phyloP scores from a whole-genome alignment of 805 yeast genomes.

The Diddensiella transvaalensis region DNA sequence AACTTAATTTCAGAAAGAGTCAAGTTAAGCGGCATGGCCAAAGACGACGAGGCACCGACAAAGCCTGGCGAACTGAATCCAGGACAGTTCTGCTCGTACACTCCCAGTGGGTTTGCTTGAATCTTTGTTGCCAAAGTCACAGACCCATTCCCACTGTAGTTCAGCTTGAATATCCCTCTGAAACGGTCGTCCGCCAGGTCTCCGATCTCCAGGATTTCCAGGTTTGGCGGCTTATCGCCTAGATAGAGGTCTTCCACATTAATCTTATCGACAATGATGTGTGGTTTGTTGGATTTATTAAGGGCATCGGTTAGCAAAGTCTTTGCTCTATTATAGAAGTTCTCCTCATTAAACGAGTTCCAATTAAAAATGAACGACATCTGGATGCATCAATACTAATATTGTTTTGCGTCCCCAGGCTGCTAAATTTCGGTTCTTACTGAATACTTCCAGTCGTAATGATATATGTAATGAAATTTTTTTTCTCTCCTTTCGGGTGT shows the following conservation, averaged over 20 bases:
- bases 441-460: neutral
- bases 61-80: constrained; percentile 66
- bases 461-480: neutral
- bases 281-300: constrained; percentile 33
- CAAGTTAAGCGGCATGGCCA: constrained; percentile 75
- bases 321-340: constrained; percentile 58
- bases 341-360: constrained; percentile 68
- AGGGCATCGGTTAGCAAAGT: constrained; percentile 33
- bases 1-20: constrained; percentile 67
- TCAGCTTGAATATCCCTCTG: constrained; percentile 59
- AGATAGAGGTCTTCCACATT: constrained; percentile 52
- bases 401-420: too few relatives aligned
- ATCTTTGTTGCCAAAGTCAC: constrained; percentile 69
- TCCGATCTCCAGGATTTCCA: constrained; percentile 75
- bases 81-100: constrained; percentile 45
- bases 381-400: constrained; percentile 37
- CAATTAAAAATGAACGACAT: constrained; percentile 64
- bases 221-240: constrained; percentile 67
- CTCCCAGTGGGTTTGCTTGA: constrained; percentile 76
- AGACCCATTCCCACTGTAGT: constrained; percentile 70
- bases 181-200: constrained; percentile 62
- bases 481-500: neutral
- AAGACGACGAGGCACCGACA: constrained; percentile 59
- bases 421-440: neutral
- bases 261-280: constrained; percentile 42